These are phyloP conservation scores for Rusavskia elegans DNA, from an alignment of 495 filamentous ascomycete genomes.

Conservation along the genomic window DNA sequence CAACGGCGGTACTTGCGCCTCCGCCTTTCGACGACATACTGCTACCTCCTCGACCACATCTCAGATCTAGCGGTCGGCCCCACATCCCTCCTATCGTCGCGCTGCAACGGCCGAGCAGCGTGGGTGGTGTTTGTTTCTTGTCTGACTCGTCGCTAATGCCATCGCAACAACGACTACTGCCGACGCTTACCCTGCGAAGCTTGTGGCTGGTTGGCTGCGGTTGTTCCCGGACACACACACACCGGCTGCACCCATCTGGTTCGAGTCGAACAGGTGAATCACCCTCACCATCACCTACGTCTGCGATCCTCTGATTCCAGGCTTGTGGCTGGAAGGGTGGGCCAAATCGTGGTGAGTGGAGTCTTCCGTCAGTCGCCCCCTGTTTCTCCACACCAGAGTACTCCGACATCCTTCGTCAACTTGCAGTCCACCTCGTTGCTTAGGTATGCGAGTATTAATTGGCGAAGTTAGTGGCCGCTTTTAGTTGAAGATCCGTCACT, in stretches of 20 bases:
- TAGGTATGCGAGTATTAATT: constrained; percentile 1
- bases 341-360: neutral
- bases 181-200: neutral
- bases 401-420: no score
- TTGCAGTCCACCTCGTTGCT: neutral
- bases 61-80: neutral
- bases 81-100: neutral
- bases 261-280: no score
- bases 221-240: neutral
- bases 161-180: neutral
- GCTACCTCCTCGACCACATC: neutral
- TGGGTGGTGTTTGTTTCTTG: neutral
- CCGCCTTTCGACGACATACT: no score
- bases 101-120: neutral
- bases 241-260: no score
- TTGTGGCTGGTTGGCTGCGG: neutral
- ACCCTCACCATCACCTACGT: no score
- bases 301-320: neutral
- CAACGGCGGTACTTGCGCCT: no score
- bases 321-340: neutral
- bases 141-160: neutral
- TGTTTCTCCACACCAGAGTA: no score
- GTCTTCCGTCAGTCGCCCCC: neutral
- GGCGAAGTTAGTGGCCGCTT: constrained; percentile 1
- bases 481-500: neutral